These are phyloP conservation scores for Cystobasidiaceae sp. DNA, from an alignment of 1,284 basidiomycete species.

Conservation along the genomic window DNA sequence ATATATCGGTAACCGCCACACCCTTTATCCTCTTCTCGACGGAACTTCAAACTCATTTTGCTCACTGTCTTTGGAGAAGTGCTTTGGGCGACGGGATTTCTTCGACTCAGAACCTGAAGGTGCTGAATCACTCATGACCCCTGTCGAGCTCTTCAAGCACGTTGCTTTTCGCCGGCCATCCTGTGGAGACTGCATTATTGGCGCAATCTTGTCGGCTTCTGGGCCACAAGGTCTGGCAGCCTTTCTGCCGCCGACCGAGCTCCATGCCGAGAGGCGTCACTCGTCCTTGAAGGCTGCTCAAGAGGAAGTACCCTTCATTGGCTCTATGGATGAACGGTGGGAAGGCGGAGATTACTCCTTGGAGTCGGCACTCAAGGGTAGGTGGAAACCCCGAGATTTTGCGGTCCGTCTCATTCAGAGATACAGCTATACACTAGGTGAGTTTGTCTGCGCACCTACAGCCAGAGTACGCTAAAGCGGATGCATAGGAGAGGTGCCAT, in stretches of 20 bases:
- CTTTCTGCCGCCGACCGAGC: not conserved
- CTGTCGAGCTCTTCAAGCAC: conserved; percentile 11
- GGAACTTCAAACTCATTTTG: not conserved
- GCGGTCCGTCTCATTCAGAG: conserved; percentile 2
- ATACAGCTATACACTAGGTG: not conserved
- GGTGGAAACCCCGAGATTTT: not conserved
- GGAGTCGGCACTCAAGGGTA: not conserved
- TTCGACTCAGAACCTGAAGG: not conserved
- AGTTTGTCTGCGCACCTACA: no score
- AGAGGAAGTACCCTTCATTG: not conserved
- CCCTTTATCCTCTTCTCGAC: not conserved
- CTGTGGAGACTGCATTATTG: conserved; percentile 5
- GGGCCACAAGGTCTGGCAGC: not conserved
- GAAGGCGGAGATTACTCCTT: not conserved
- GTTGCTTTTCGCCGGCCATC: not conserved
- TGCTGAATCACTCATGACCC: not conserved
- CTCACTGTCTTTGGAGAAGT: not conserved
- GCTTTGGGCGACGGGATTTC: conserved; percentile 8
- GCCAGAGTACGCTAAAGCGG: no score
- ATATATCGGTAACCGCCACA: not conserved
- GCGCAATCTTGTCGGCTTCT: not conserved
- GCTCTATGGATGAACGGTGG: not conserved
- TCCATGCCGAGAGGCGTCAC: not conserved
- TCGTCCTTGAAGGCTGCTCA: not conserved
- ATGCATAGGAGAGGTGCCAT: no score